Evolutionary conservation across 1,284 basidiomycete genomes (phyloP).

Genomic region (Trichosporon sp.): DNA sequence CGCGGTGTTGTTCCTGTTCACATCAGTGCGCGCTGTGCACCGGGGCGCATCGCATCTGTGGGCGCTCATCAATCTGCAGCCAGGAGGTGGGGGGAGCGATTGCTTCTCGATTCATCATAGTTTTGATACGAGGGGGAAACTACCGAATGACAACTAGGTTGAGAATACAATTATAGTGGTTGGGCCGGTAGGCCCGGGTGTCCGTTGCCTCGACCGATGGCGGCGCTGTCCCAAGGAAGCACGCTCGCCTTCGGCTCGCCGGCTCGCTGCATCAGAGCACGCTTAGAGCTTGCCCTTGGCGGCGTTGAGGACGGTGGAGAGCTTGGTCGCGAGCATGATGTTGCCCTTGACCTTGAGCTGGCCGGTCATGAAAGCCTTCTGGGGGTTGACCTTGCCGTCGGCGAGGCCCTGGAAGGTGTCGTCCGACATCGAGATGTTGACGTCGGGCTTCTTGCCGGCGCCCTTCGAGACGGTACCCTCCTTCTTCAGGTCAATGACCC

Average conservation of each 20-base stretch:
- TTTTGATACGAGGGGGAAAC: background rate
- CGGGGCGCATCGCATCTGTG: no score
- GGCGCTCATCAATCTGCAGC: background rate
- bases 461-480: conserved; percentile 79
- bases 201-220: background rate
- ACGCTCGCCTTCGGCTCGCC: background rate
- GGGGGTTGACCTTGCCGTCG: conserved; percentile 66
- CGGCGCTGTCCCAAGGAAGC: no score
- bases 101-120: conserved; percentile 3
- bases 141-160: conserved; percentile 6
- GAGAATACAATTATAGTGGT: conserved; percentile 5
- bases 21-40: no score
- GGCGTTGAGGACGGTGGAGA: conserved; percentile 73
- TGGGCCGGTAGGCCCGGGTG: background rate
- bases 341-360: conserved; percentile 64
- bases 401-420: conserved; percentile 54
- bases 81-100: background rate
- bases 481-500: conserved; percentile 94
- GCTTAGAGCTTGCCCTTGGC: conserved; percentile 50
- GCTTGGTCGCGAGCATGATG: conserved; percentile 66
- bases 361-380: conserved; percentile 93
- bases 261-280: no score
- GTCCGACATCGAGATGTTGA: conserved; percentile 52
- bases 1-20: no score
- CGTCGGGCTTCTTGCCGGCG: conserved; percentile 64